Evolutionary conservation across 23 red algal genomes (phyloP).

Genomic region (Agarophyton chilense): DNA sequence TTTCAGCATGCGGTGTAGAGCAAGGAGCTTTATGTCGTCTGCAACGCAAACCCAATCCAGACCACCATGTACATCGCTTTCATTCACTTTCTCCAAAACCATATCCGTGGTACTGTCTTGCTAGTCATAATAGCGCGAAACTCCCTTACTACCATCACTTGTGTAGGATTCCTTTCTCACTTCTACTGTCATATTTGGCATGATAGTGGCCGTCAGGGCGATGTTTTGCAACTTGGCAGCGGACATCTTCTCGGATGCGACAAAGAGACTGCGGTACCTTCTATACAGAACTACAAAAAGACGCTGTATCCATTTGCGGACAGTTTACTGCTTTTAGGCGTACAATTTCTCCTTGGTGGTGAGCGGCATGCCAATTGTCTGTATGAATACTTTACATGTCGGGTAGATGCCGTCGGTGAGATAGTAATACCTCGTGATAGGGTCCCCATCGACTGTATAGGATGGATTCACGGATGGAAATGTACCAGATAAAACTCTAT

Average conservation of each 20-base stretch:
- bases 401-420: neutral
- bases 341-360: neutral
- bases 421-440: neutral
- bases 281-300: conserved; percentile 2
- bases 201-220: neutral
- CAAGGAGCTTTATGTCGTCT: too few species aligned
- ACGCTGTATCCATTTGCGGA: neutral
- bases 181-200: conserved; percentile 40
- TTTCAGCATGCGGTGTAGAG: too few species aligned
- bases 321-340: neutral
- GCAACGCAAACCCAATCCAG: too few species aligned
- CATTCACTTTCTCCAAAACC: too few species aligned
- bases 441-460: neutral
- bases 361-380: neutral
- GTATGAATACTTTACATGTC: conserved; percentile 13
- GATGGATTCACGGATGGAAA: conserved; percentile 5
- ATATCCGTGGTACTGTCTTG: too few species aligned
- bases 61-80: too few species aligned
- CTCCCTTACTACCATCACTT: conserved; percentile 4
- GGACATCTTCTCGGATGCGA: neutral
- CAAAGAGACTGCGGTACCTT: neutral
- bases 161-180: neutral
- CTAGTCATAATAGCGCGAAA: too few species aligned
- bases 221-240: neutral
- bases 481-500: neutral